phyloP scores from a whole-genome alignment of 345 rosid species.

The Corymbia maculata region DNA sequence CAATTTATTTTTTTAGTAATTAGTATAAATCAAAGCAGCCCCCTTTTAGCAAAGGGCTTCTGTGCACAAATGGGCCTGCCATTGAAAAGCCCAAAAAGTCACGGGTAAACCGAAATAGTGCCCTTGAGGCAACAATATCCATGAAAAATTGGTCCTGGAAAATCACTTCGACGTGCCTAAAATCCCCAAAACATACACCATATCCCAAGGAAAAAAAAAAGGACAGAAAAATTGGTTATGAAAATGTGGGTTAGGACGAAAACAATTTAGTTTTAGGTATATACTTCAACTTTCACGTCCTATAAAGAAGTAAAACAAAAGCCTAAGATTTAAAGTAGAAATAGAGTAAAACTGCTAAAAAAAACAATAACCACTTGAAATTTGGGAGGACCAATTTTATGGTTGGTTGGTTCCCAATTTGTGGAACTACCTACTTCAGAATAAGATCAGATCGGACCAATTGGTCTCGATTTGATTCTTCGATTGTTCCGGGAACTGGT shows the following conservation, averaged over 20 bases:
- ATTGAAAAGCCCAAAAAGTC: not conserved
- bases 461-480: fast-evolving
- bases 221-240: not conserved
- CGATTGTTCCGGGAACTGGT: not conserved
- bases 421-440: not conserved
- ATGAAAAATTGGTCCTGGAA: not conserved
- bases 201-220: not conserved
- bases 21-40: not conserved
- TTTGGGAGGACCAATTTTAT: not conserved
- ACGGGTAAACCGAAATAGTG: not conserved
- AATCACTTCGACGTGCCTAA: not conserved
- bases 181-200: not conserved
- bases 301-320: no score
- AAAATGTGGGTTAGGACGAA: not conserved
- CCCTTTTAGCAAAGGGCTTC: not conserved
- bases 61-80: not conserved
- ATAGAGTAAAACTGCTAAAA: no score
- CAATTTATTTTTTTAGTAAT: not conserved
- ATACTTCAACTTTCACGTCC: no score
- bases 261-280: no score
- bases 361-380: not conserved
- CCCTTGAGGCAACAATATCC: not conserved
- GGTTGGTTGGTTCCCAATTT: not conserved
- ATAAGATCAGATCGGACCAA: fast-evolving
- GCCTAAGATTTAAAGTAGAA: no score